Conservation (phyloP, 371 early-diverging fungal genomes). For the Actinomucor elegans region DNA sequence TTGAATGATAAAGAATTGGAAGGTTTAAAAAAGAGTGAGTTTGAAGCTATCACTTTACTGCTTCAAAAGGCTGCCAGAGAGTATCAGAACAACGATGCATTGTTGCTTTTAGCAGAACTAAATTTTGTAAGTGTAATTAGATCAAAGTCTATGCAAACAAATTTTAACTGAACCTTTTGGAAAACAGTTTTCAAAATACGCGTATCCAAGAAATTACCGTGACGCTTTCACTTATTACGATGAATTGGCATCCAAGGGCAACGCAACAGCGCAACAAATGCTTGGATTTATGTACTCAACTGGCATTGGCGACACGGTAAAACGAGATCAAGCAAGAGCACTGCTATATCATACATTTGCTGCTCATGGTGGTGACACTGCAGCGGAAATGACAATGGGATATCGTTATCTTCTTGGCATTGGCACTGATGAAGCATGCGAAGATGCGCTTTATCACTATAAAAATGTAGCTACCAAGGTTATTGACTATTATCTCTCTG, state of each 20-base stretch:
- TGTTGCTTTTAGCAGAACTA: conserved; percentile 54
- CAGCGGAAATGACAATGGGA: conserved; percentile 85
- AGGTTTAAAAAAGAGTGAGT: conserved; percentile 1
- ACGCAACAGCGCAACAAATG: conserved; percentile 86
- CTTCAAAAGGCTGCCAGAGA: conserved; percentile 19
- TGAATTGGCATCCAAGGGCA: conserved; percentile 65
- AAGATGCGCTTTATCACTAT: conserved; percentile 77
- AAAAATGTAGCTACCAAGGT: conserved; percentile 79
- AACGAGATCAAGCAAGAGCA: conserved; percentile 68
- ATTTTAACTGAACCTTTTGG: too few relatives aligned
- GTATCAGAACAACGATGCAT: conserved; percentile 47
- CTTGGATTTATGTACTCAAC: conserved; percentile 89
- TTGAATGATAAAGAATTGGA: conserved; percentile 4
- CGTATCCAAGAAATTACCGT: conserved; percentile 52
- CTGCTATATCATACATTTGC: conserved; percentile 85
- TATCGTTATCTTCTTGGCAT: conserved; percentile 84
- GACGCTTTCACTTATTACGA: conserved; percentile 59
- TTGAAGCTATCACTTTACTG: background rate
- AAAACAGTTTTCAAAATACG: conserved; percentile 60
- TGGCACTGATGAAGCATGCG: conserved; percentile 78
- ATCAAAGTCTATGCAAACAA: too few relatives aligned
- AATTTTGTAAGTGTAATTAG: conserved; percentile 52
- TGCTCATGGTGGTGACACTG: conserved; percentile 68
- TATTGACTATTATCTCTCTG: conserved; percentile 64
- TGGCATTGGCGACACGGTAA: conserved; percentile 75